Conservation (phyloP, 2,329 filamentous ascomycete species). For the Trichoderma oligosporum region DNA sequence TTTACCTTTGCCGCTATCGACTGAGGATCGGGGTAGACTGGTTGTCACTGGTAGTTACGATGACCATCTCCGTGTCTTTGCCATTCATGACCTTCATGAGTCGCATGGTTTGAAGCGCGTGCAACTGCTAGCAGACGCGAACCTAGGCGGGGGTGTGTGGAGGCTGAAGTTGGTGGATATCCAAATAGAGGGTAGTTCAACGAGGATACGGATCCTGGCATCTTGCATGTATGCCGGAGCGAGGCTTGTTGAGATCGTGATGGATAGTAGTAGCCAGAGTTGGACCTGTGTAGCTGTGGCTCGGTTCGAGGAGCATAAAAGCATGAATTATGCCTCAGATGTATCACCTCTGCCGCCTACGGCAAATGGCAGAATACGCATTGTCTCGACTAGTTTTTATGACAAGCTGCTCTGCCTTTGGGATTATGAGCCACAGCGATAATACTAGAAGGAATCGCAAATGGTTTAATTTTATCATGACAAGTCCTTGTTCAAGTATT, state of each 20-base stretch:
- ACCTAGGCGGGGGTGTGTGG: constrained; percentile 84
- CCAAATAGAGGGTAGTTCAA: constrained; percentile 25
- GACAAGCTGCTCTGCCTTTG: constrained; percentile 68
- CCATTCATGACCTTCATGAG: constrained; percentile 41
- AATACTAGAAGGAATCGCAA: background rate
- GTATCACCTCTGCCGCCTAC: constrained; percentile 31
- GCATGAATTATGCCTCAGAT: constrained; percentile 93
- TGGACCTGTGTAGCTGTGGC: constrained; percentile 65
- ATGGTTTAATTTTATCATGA: background rate
- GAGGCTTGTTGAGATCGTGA: constrained; percentile 54
- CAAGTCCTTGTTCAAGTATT: background rate
- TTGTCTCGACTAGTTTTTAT: constrained; percentile 74
- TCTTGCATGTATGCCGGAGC: constrained; percentile 93
- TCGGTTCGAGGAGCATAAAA: constrained; percentile 79
- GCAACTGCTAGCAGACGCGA: constrained; percentile 57
- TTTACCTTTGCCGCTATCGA: constrained; percentile 56
- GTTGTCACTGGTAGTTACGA: constrained; percentile 90
- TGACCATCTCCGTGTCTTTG: constrained; percentile 69
- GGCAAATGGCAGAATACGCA: constrained; percentile 31
- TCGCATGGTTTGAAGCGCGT: constrained; percentile 42
- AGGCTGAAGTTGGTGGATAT: constrained; percentile 61
- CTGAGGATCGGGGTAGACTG: constrained; percentile 47
- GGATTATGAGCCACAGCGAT: constrained; percentile 35
- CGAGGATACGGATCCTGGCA: constrained; percentile 58
- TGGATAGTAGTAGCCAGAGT: constrained; percentile 33